phyloP scores from a whole-genome alignment of 2,329 filamentous ascomycete genomes.

The Chrysosporium queenslandicum region DNA sequence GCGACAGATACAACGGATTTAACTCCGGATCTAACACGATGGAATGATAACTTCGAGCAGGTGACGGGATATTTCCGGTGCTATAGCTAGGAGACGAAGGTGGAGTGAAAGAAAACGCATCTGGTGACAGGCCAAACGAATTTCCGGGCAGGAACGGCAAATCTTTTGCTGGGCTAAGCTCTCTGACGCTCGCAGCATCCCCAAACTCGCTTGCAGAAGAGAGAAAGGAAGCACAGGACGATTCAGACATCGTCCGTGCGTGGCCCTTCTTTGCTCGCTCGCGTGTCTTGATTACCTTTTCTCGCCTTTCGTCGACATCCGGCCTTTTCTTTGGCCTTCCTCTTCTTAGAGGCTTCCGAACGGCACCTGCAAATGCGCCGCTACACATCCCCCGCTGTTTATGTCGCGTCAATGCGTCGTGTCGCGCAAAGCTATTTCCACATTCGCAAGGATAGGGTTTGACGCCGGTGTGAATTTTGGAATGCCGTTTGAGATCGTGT shows the following conservation, averaged over 20 bases:
- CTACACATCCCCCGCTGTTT: conserved; percentile 94
- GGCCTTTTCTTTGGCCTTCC: conserved; percentile 56
- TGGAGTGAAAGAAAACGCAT: conserved; percentile 39
- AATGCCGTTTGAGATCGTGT: conserved; percentile 92
- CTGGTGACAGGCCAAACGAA: conserved; percentile 31
- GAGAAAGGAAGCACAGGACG: conserved; percentile 28
- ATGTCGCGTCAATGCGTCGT: conserved; percentile 89
- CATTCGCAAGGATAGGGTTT: conserved; percentile 94
- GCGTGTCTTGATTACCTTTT: conserved; percentile 48
- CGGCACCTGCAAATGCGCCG: conserved; percentile 76
- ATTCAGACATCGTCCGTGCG: conserved; percentile 28
- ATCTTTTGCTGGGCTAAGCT: conserved; percentile 27
- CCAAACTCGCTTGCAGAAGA: conserved; percentile 37
- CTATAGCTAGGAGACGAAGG: conserved; percentile 38
- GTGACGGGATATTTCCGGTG: conserved; percentile 31
- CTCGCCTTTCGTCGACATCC: conserved; percentile 47
- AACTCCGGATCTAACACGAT: conserved; percentile 33
- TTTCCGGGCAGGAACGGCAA: conserved; percentile 24
- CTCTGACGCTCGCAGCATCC: conserved; percentile 32
- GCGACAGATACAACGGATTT: conserved; percentile 30
- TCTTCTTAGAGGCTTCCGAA: conserved; percentile 57
- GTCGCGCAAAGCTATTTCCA: conserved; percentile 85
- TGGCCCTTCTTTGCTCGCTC: conserved; percentile 31
- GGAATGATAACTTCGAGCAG: conserved; percentile 28
- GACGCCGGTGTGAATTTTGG: conserved; percentile 92